phyloP scores from a whole-genome alignment of 352 stramenopile species.

The Phytophthora quininea region DNA sequence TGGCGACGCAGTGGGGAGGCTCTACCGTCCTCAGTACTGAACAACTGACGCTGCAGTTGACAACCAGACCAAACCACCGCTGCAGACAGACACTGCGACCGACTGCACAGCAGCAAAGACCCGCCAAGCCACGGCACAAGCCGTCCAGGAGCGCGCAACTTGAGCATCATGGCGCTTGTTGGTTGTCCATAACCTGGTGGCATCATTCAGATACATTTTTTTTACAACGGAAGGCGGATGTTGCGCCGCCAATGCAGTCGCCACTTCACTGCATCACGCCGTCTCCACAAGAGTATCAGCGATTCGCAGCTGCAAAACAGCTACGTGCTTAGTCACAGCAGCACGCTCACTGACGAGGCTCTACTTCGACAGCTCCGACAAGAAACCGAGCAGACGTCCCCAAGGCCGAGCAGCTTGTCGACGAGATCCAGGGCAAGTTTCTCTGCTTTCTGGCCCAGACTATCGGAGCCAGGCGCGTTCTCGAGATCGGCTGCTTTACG shows the following conservation, averaged over 20 bases:
- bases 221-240: conserved; percentile 1
- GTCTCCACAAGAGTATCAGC: conserved; percentile 36
- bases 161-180: conserved; percentile 12
- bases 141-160: conserved; percentile 3
- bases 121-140: conserved; percentile 13
- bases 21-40: conserved; percentile 2
- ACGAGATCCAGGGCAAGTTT: conserved; percentile 64
- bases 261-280: conserved; percentile 28
- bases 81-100: conserved; percentile 2
- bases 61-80: background rate
- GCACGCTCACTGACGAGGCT: conserved; percentile 24
- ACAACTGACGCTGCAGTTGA: conserved; percentile 8
- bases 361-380: conserved; percentile 52
- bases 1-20: conserved; percentile 32
- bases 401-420: conserved; percentile 62
- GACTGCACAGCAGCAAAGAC: conserved; percentile 21
- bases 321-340: conserved; percentile 37
- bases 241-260: conserved; percentile 14
- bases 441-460: conserved; percentile 82
- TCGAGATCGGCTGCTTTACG: conserved; percentile 95
- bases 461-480: conserved; percentile 65
- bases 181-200: background rate
- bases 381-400: conserved; percentile 42
- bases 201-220: background rate
- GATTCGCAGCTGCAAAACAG: conserved; percentile 27